A percentile compares a stretch with the other conserved stretches of the same genome.
Conservation (phyloP, 768 basidiomycete genomes). For the Trametes sanguinea region DNA sequence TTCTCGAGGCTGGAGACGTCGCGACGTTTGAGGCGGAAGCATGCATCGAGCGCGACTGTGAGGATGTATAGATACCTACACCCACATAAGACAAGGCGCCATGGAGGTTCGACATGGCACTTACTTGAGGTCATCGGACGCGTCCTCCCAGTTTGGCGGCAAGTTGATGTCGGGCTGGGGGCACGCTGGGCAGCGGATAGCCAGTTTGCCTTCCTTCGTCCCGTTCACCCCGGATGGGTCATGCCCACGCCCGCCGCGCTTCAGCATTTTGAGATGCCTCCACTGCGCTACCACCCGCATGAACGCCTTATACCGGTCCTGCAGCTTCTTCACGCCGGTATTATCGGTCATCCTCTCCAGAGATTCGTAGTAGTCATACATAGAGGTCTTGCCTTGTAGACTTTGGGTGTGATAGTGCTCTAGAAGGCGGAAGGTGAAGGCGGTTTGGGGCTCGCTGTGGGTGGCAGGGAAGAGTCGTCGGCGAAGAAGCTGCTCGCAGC, state of each 20-base stretch:
- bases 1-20: too few species aligned
- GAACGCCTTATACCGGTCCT: constrained; percentile 7
- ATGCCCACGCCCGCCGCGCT: constrained; percentile 26
- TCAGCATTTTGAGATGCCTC: constrained; percentile 22
- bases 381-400: constrained; percentile 36
- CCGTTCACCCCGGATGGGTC: constrained; percentile 19
- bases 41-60: too few species aligned
- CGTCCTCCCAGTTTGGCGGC: constrained; percentile 25
- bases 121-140: constrained; percentile 15
- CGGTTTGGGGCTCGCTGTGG: constrained; percentile 29
- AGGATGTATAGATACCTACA: too few species aligned
- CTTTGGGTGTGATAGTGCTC: constrained; percentile 36
- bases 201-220: constrained; percentile 19
- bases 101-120: constrained; percentile 23
- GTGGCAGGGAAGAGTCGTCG: constrained; percentile 36
- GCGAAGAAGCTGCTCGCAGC: constrained; percentile 35
- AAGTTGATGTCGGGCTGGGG: constrained; percentile 28
- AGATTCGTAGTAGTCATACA: constrained; percentile 36
- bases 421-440: constrained; percentile 34
- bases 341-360: constrained; percentile 36
- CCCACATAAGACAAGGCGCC: too few species aligned
- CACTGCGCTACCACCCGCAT: constrained; percentile 20
- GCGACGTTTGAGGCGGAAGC: too few species aligned
- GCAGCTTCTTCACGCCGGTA: constrained; percentile 27
- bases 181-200: constrained; percentile 29